phyloP scores from a whole-genome alignment of 352 stramenopile genomes.

The Aphanomyces stellatus region DNA sequence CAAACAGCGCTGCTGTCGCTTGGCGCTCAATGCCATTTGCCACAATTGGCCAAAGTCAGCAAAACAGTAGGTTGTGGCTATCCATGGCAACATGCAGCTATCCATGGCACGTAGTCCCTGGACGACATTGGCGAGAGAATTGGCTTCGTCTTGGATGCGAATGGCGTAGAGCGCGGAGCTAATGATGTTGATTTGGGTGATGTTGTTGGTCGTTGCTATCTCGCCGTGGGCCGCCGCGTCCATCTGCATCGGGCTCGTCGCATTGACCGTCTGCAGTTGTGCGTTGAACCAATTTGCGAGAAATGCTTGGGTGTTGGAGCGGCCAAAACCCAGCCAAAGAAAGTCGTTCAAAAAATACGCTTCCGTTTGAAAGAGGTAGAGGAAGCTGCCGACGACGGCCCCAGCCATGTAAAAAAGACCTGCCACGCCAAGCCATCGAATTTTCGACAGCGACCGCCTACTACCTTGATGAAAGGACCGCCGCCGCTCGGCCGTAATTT shows the following conservation, averaged over 20 bases:
- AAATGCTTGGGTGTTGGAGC: not conserved
- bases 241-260: not conserved
- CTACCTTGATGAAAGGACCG: not conserved
- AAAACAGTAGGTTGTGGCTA: too few relatives aligned
- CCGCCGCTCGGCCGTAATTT: not conserved
- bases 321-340: not conserved
- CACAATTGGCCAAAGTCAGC: too few relatives aligned
- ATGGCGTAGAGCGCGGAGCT: not conserved
- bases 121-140: not conserved
- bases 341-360: not conserved
- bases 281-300: not conserved
- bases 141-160: conserved; percentile 8
- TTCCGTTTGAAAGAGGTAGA: not conserved
- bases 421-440: not conserved
- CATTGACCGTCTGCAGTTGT: not conserved
- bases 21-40: too few relatives aligned
- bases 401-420: not conserved
- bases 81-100: too few relatives aligned
- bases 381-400: not conserved
- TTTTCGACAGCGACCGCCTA: not conserved
- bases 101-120: not conserved
- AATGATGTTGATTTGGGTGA: not conserved
- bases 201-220: not conserved
- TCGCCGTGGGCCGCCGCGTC: not conserved
- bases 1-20: too few relatives aligned